Conservation (phyloP, 495 filamentous ascomycete species). For the Aspergillus steynii region DNA sequence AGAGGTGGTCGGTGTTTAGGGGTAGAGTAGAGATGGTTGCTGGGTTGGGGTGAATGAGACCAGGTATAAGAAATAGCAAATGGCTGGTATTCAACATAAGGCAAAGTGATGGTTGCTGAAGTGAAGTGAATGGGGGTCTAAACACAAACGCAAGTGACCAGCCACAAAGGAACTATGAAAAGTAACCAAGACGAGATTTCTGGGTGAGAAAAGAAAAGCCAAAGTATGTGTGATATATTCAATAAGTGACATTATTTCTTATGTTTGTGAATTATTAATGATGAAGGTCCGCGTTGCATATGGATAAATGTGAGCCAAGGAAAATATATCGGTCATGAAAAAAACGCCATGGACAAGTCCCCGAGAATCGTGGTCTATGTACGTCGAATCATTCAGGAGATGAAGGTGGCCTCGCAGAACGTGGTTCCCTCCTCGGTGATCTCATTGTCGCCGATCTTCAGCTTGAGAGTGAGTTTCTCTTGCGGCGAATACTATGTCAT, state of each 20-base stretch:
- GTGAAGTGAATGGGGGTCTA: neutral
- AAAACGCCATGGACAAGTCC: conserved; percentile 21
- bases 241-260: conserved; percentile 34
- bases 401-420: conserved; percentile 90
- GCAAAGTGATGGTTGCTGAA: conserved; percentile 55
- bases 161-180: neutral
- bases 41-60: no score
- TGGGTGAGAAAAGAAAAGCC: neutral
- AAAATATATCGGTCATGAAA: conserved; percentile 19
- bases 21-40: no score
- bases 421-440: conserved; percentile 71
- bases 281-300: conserved; percentile 16
- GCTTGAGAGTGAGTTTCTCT: conserved; percentile 66
- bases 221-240: conserved; percentile 2
- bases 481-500: conserved; percentile 61
- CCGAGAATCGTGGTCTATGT: conserved; percentile 34
- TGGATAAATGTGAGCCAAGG: conserved; percentile 11
- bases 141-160: neutral
- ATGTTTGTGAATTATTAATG: conserved; percentile 35
- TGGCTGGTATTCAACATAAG: no score
- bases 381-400: conserved; percentile 56
- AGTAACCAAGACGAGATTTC: neutral
- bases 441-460: conserved; percentile 80
- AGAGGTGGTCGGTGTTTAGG: no score
- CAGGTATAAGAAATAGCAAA: no score